phyloP scores from a whole-genome alignment of 2,329 filamentous ascomycete species.

The Lasiodiplodia gonubiensis region DNA sequence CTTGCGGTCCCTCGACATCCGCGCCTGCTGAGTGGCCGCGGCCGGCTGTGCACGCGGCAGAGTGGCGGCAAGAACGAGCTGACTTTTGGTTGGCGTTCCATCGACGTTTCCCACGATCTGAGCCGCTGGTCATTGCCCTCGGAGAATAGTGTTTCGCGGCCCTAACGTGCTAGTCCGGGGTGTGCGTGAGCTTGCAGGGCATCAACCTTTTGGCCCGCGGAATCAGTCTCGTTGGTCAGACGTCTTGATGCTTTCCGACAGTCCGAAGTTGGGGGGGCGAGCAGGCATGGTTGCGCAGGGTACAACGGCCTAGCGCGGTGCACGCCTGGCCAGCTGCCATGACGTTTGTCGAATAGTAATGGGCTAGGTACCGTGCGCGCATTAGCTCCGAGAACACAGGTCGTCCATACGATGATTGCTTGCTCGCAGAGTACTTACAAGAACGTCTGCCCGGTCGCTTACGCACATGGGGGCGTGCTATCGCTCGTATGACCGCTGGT shows the following conservation, averaged over 20 bases:
- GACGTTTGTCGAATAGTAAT: neutral
- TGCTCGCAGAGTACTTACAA: neutral
- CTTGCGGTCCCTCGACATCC: slow-evolving; percentile 14
- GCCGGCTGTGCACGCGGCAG: slow-evolving; percentile 6
- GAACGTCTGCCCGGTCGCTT: neutral
- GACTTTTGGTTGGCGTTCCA: slow-evolving; percentile 11
- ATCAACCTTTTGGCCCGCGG: neutral
- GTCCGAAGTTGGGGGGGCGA: slow-evolving; percentile 4
- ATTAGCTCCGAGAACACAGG: slow-evolving; percentile 13
- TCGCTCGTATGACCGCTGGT: slow-evolving; percentile 10
- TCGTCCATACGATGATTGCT: neutral
- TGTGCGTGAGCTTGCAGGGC: slow-evolving; percentile 12
- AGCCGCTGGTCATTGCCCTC: slow-evolving; percentile 13
- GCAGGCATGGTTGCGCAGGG: slow-evolving; percentile 2
- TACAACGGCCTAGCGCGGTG: slow-evolving; percentile 10
- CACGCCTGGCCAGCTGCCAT: slow-evolving; percentile 7
- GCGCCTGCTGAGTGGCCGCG: slow-evolving; percentile 20
- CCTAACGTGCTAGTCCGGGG: neutral
- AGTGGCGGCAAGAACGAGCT: slow-evolving; percentile 16
- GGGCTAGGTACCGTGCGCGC: neutral
- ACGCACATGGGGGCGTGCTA: neutral
- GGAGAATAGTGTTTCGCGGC: slow-evolving; percentile 19
- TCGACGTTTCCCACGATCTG: slow-evolving; percentile 12
- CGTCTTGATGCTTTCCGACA: slow-evolving; percentile 13
- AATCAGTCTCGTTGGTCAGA: too few relatives aligned